These are phyloP conservation scores for Annona squamosa DNA, from an alignment of 164 flowering plant species.

Conservation along the genomic window DNA sequence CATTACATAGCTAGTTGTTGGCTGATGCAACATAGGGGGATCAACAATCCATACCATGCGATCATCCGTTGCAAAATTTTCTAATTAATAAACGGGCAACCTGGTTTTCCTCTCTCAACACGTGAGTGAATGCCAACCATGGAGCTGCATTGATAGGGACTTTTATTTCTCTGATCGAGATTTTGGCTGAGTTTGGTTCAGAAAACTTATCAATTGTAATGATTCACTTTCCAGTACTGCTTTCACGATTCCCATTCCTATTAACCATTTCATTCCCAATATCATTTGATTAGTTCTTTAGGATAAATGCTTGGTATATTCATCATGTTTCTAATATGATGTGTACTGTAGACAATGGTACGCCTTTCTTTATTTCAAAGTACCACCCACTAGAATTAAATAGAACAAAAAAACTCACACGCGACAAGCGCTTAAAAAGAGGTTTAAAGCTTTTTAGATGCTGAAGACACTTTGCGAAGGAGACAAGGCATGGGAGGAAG, in stretches of 20 bases:
- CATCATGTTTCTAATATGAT: not conserved
- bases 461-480: not conserved
- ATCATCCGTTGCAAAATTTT: too few relatives aligned
- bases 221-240: not conserved
- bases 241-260: not conserved
- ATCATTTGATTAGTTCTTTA: too few relatives aligned
- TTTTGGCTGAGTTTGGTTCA: too few relatives aligned
- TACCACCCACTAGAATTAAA: not conserved
- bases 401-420: not conserved
- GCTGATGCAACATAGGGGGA: too few relatives aligned
- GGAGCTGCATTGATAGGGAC: too few relatives aligned
- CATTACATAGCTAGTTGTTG: too few relatives aligned
- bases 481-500: conserved; percentile 2
- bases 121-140: too few relatives aligned
- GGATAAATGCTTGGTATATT: not conserved
- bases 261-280: not conserved
- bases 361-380: not conserved
- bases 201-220: too few relatives aligned
- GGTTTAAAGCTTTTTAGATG: not conserved
- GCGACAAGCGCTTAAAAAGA: not conserved
- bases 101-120: too few relatives aligned
- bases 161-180: too few relatives aligned
- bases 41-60: too few relatives aligned
- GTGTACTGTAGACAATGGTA: not conserved
- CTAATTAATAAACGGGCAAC: too few relatives aligned